Conservation (phyloP, 2,329 filamentous ascomycete genomes). For the Diplocarpon mali region DNA sequence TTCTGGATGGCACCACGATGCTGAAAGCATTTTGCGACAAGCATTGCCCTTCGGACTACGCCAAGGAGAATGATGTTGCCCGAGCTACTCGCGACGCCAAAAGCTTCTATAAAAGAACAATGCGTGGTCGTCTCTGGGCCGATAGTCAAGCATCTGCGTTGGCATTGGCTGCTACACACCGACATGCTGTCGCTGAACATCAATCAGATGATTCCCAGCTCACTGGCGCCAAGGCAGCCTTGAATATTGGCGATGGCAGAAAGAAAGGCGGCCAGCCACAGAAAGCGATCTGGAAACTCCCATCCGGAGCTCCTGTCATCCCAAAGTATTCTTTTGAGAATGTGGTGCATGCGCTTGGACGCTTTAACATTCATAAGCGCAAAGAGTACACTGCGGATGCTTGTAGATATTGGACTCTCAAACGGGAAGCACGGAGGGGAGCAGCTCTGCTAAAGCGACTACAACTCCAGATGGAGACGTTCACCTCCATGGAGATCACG, state of each 20-base stretch:
- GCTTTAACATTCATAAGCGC: constrained; percentile 74
- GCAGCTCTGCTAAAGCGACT: constrained; percentile 86
- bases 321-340: constrained; percentile 78
- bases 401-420: constrained; percentile 96
- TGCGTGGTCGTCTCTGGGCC: constrained; percentile 85
- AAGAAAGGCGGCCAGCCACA: constrained; percentile 57
- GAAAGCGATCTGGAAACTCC: constrained; percentile 79
- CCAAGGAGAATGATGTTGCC: constrained; percentile 73
- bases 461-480: constrained; percentile 90
- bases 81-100: constrained; percentile 73
- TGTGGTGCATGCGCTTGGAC: constrained; percentile 71
- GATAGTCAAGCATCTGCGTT: constrained; percentile 78
- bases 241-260: constrained; percentile 59
- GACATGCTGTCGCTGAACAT: constrained; percentile 52
- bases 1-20: constrained; percentile 67
- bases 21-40: constrained; percentile 94
- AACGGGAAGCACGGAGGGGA: constrained; percentile 83
- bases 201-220: constrained; percentile 73
- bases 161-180: constrained; percentile 63
- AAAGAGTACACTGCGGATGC: constrained; percentile 90
- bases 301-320: constrained; percentile 89
- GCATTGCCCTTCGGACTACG: constrained; percentile 84
- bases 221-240: constrained; percentile 70
- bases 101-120: constrained; percentile 78
- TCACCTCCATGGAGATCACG: constrained; percentile 95